Conservation (phyloP, 2,329 filamentous ascomycete species). For the Scedosporium boydii region DNA sequence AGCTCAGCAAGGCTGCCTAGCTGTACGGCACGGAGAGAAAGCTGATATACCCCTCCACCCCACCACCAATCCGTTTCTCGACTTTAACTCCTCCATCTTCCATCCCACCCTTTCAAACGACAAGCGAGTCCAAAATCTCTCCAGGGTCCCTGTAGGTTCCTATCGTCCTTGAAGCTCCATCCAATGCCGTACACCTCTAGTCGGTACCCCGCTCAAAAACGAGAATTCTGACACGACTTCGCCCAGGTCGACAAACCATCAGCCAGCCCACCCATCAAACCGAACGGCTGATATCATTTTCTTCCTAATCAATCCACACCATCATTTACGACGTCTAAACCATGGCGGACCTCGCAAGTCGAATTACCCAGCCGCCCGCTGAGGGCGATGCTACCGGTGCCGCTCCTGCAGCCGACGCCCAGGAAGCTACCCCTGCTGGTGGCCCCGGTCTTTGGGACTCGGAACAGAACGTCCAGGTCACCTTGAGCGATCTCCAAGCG, state of each 20-base stretch:
- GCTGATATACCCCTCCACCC: too few species aligned
- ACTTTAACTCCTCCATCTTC: too few species aligned
- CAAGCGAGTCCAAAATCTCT: too few species aligned
- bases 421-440: constrained; percentile 25
- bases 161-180: not conserved
- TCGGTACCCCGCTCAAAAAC: not conserved
- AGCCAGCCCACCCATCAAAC: not conserved
- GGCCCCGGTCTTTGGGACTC: constrained; percentile 57
- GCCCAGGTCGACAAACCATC: not conserved
- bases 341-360: constrained; percentile 42
- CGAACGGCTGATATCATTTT: not conserved
- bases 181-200: not conserved
- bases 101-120: too few species aligned
- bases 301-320: not conserved
- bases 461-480: constrained; percentile 83
- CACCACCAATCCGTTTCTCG: too few species aligned
- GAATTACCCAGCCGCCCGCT: constrained; percentile 35
- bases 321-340: constrained; percentile 9
- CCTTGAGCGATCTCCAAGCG: constrained; percentile 78
- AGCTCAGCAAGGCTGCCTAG: too few species aligned
- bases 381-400: constrained; percentile 13
- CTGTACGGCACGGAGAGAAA: too few species aligned
- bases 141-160: not conserved
- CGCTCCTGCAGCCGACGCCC: constrained; percentile 15
- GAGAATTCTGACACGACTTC: not conserved